Evolutionary conservation across 805 yeast genomes (phyloP), one percentile per base, ranked within the genome.

Genomic region (Kodamaea jinghongensis): DNA sequence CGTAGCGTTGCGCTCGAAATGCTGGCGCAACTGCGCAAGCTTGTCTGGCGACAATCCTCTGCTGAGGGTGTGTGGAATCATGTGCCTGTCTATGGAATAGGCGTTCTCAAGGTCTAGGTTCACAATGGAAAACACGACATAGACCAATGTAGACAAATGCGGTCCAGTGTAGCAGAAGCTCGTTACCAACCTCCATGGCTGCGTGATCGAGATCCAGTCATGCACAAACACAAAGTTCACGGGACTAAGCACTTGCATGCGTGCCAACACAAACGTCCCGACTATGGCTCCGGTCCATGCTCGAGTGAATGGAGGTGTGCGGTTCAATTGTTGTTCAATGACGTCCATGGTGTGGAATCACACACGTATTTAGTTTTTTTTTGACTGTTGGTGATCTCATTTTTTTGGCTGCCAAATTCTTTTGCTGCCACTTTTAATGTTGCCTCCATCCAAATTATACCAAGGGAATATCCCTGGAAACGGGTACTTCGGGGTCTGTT

Each of bases 181-280:
- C 10, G 71, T 59, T 11, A 63, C 13, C 10, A 65, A 38, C 28
- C 72, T 47, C 73, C 72, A 67, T 6, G 63, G 66, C 49, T 68
- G 64, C n/a, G 38, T 38, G 47, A 23, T 17, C 63, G 47, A 9
- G 61, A 52, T 20, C 45, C 52, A 53, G 14, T 55, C 59, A 1
- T 67, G 65, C 2, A 46, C 22, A 43, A 60, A 65, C 6, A 50
- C 35, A 26, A 67, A 45, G 27, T 45, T 49, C 8, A 44, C 27
- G 2, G 42, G 42, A 6, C 50, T 41, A n/a, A 62, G 49, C 3
- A 54, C 17, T 22, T 49, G 42, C 37, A 54, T 38, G 7, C 56
- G 46, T 4, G 60, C 48, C 14, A 49, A 46, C 10, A 51, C 33
- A 4, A 64, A 49, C 12, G 55, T 26, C 4, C 49, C 42, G 10